Conservation (phyloP, 2,329 filamentous ascomycete species). For the Cyphellophora attinorum region DNA sequence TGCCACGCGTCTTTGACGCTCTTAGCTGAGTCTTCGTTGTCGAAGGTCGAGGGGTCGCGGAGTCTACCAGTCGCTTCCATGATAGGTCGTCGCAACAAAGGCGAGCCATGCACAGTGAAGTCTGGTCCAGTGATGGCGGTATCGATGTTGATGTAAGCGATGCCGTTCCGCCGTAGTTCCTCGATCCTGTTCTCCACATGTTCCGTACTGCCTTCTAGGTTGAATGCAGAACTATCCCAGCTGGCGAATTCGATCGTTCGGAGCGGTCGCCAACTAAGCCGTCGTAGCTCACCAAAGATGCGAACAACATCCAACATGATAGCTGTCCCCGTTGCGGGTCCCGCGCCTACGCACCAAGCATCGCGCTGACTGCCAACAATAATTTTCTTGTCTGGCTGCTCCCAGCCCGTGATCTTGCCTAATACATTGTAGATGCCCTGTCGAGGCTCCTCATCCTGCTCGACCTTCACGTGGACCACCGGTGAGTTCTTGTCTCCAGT, state of each 20-base stretch:
- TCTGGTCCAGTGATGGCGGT: conserved; percentile 65
- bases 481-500: conserved; percentile 69
- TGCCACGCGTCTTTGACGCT: conserved; percentile 72
- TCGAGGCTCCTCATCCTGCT: conserved; percentile 72
- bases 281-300: conserved; percentile 69
- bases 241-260: conserved; percentile 96
- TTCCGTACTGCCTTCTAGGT: conserved; percentile 87
- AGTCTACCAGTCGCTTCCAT: conserved; percentile 65
- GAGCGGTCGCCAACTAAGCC: conserved; percentile 76
- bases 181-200: conserved; percentile 81
- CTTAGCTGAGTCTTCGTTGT: conserved; percentile 43
- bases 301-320: conserved; percentile 82
- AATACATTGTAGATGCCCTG: conserved; percentile 91
- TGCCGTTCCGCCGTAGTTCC: conserved; percentile 59
- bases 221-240: conserved; percentile 92
- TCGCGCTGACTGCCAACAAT: conserved; percentile 92
- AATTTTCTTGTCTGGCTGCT: conserved; percentile 72
- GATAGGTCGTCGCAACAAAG: conserved; percentile 65
- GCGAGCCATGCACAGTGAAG: conserved; percentile 72
- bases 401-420: conserved; percentile 72
- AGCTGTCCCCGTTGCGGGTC: conserved; percentile 80
- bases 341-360: conserved; percentile 78
- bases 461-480: conserved; percentile 69
- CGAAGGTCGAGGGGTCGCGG: conserved; percentile 48
- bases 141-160: conserved; percentile 88